Conservation (phyloP, 768 basidiomycete species). For the Phlegmacium glaucopus region DNA sequence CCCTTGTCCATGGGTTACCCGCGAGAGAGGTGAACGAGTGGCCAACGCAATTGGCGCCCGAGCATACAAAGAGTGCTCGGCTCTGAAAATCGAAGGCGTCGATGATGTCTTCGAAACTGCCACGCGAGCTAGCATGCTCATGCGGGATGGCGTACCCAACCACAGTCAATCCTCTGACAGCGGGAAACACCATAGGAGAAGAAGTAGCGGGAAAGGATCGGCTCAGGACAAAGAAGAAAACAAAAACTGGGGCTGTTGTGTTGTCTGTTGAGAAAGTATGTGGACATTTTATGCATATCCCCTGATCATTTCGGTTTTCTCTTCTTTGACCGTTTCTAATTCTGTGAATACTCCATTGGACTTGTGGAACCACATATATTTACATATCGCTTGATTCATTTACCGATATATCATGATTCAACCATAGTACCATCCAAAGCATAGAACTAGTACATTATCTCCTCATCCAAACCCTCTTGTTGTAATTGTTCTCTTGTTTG, state of each 20-base stretch:
- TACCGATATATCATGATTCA: slow-evolving; percentile 25
- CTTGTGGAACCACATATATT: slow-evolving; percentile 22
- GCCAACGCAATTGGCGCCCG: slow-evolving; percentile 85
- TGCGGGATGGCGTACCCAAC: slow-evolving; percentile 76
- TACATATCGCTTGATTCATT: slow-evolving; percentile 22
- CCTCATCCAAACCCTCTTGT: slow-evolving; percentile 10
- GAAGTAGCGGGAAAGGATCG: slow-evolving; percentile 45
- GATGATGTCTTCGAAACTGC: slow-evolving; percentile 98
- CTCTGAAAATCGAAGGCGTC: slow-evolving; percentile 86
- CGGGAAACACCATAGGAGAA: slow-evolving; percentile 48
- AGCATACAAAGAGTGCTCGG: slow-evolving; percentile 93
- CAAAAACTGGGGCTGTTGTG: slow-evolving; percentile 67
- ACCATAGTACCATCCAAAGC: slow-evolving; percentile 17
- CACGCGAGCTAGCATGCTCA: slow-evolving; percentile 94
- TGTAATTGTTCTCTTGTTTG: slow-evolving; percentile 18
- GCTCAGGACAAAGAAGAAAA: slow-evolving; percentile 43
- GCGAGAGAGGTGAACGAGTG: slow-evolving; percentile 77
- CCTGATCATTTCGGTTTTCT: slow-evolving; percentile 2
- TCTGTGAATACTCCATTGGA: slow-evolving; percentile 18
- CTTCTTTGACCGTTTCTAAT: slow-evolving; percentile 11
- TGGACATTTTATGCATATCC: slow-evolving; percentile 4
- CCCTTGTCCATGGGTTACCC: slow-evolving; percentile 59
- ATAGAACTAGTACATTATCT: slow-evolving; percentile 11
- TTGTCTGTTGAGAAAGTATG: slow-evolving; percentile 49
- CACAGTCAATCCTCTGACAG: slow-evolving; percentile 35